phyloP scores from a whole-genome alignment of 306 rosid species.

The Dalbergia cochinchinensis region DNA sequence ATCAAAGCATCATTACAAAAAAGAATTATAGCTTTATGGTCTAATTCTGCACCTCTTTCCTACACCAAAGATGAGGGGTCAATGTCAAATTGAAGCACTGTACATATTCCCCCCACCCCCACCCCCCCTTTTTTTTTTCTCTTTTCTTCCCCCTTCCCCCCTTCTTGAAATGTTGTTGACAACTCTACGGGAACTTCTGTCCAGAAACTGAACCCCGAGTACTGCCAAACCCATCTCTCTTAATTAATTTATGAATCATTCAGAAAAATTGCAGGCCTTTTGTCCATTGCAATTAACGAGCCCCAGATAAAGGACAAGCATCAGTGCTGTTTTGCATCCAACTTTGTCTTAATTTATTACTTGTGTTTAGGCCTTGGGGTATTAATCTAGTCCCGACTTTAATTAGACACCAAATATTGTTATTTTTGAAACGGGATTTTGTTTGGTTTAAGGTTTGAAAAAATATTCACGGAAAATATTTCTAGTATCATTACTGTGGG shows the following conservation, averaged over 20 bases:
- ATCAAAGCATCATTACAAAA: not conserved
- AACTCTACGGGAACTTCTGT: not conserved
- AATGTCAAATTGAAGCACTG: too few relatives aligned
- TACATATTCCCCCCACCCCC: too few relatives aligned
- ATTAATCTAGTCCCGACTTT: not conserved
- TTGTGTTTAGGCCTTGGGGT: not conserved
- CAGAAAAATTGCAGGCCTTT: not conserved
- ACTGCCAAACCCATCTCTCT: not conserved
- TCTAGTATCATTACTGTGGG: slow-evolving; percentile 45
- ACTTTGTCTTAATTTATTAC: slow-evolving; percentile 6
- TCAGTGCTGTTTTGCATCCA: not conserved
- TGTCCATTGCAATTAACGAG: not conserved
- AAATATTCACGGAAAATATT: not conserved
- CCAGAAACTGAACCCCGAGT: not conserved
- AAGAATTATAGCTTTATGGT: too few relatives aligned
- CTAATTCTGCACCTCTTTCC: too few relatives aligned
- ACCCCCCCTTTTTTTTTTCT: too few relatives aligned
- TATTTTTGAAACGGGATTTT: not conserved
- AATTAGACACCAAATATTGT: not conserved
- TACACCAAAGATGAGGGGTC: too few relatives aligned
- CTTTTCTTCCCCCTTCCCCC: too few relatives aligned
- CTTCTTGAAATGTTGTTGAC: not conserved
- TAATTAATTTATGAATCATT: not conserved
- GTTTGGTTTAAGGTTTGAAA: not conserved
- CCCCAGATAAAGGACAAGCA: slow-evolving; percentile 16